These are phyloP conservation scores for Trichoderma oligosporum DNA, from an alignment of 2,329 filamentous ascomycete genomes.

Conservation along the genomic window DNA sequence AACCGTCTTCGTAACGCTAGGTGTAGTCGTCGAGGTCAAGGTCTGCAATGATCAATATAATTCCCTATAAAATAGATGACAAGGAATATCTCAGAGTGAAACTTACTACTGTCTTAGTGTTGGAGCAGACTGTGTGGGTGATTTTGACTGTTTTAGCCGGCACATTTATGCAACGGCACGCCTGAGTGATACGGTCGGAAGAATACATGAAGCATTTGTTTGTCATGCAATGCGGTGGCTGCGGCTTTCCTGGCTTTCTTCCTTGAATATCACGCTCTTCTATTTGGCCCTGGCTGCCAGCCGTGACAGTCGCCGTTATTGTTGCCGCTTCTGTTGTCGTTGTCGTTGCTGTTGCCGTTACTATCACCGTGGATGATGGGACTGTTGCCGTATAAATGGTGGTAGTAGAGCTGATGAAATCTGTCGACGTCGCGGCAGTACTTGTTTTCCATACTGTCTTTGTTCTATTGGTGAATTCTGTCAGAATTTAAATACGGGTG, in stretches of 20 bases:
- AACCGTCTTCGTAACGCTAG: background rate
- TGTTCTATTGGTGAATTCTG: constrained; percentile 9
- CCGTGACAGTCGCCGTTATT: constrained; percentile 17
- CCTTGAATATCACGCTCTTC: constrained; percentile 16
- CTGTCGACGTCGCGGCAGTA: constrained; percentile 16
- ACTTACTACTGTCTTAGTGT: constrained; percentile 20
- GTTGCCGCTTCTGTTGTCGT: constrained; percentile 24
- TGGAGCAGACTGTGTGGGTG: constrained; percentile 18
- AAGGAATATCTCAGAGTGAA: background rate
- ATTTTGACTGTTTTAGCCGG: constrained; percentile 23
- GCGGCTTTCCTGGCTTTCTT: background rate
- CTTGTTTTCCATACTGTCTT: constrained; percentile 18
- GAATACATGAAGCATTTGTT: constrained; percentile 25
- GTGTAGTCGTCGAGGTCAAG: background rate
- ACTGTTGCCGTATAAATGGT: constrained; percentile 25
- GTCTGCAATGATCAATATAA: background rate
- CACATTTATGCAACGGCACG: constrained; percentile 26
- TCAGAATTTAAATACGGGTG: background rate
- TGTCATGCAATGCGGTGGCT: constrained; percentile 24
- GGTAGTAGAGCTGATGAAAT: constrained; percentile 20
- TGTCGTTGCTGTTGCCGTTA: constrained; percentile 13
- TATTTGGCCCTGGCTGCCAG: background rate
- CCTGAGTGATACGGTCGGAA: constrained; percentile 26
- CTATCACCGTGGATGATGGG: constrained; percentile 22
- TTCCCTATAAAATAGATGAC: background rate